Evolutionary conservation across 306 rosid genomes (phyloP), one percentile per base, ranked within the genome.

Genomic region (Lathyrus oleraceus): DNA sequence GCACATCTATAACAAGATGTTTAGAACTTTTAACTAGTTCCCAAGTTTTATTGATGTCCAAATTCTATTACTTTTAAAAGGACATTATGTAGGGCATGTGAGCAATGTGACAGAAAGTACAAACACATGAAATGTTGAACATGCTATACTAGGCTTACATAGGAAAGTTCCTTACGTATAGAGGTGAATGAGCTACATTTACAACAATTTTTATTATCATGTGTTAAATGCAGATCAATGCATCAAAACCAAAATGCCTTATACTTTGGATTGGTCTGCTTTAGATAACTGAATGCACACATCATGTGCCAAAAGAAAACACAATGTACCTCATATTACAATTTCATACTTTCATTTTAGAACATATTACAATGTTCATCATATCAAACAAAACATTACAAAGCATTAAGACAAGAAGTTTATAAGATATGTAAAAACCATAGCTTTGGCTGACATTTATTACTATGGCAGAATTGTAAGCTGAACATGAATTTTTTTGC

Each of bases 251-350:
- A 39, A 39, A 39, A 39, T 44, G 48, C 16, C 39, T 3, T 61
- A 21, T 35, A 40, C 20, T 21, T 51, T 39, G 17, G 44, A 52
- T 49, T 15, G 32, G 43, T 64, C 13, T 64, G 32, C 36, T 53
- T 45, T 56, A 20, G 23, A 35, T 47, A 51, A 25, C 6, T 28
- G 25, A 35, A 35, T 17, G 14, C 32, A 65, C 7, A 66, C 27
- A 56, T 30, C 63, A 75, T 16, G 28, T 54, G 72, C 23, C 65
- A 54, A 76, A 76, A 60, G 9, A 60, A 48, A 10, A 40, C 52
- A 70, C 57, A 40, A 10, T 52, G 53, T 40, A 12, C 67, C 38
- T 14, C 65, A 27, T 52, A 42, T 27, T 5, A 67, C 13, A 44
- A 68, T 28, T 21, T 56, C 36, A 25, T 9, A 44, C 17, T 49